Evolutionary conservation across 768 basidiomycete genomes (phyloP).

Genomic region (Lepiota subincarnata): DNA sequence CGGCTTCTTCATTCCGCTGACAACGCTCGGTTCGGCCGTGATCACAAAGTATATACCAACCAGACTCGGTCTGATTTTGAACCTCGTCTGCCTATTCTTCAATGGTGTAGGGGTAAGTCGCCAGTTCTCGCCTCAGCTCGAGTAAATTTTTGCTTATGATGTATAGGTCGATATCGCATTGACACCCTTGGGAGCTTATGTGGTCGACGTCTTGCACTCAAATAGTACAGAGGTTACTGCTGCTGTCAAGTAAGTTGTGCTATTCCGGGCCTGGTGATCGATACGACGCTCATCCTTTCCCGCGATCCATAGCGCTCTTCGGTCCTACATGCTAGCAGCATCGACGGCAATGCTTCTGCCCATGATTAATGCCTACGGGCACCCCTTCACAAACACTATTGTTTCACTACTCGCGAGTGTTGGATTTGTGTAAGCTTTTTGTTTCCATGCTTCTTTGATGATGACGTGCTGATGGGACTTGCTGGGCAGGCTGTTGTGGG

Average conservation of each 20-base stretch:
- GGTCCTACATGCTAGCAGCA: background rate
- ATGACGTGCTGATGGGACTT: background rate
- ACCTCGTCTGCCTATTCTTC: conserved; percentile 52
- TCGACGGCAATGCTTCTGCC: conserved; percentile 7
- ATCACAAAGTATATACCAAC: conserved; percentile 49
- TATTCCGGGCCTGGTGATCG: too few relatives aligned
- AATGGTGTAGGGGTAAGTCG: conserved; percentile 60
- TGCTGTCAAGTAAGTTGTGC: conserved; percentile 40
- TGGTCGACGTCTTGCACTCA: conserved; percentile 55
- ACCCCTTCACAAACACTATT: conserved; percentile 3
- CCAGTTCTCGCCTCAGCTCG: too few relatives aligned
- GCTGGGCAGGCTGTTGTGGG: background rate
- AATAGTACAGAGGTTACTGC: conserved; percentile 64
- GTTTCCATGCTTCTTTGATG: background rate
- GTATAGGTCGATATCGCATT: conserved; percentile 47
- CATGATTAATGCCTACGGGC: conserved; percentile 11
- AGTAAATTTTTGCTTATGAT: too few relatives aligned
- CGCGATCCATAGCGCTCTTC: conserved; percentile 5
- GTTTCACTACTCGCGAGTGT: background rate
- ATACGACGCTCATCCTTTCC: background rate
- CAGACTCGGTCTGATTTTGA: conserved; percentile 43
- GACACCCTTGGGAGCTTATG: conserved; percentile 52
- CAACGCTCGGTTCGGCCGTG: conserved; percentile 45
- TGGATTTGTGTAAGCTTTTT: conserved; percentile 6
- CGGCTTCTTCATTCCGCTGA: conserved; percentile 52